Conservation (phyloP, 2,329 filamentous ascomycete genomes). For the Harringtonia lauricola region DNA sequence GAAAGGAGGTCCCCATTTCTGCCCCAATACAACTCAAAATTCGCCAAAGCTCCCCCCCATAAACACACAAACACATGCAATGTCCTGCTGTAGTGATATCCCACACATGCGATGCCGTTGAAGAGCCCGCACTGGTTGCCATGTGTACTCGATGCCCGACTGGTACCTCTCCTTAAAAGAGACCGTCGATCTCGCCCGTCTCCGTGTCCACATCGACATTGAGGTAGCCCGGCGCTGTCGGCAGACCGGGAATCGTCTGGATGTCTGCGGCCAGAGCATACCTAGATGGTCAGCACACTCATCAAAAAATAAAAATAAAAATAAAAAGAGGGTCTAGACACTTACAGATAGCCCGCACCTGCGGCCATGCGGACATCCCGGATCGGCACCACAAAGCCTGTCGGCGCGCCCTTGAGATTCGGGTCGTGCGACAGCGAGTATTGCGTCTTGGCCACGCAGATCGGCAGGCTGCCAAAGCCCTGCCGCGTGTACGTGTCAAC, state of each 20-base stretch:
- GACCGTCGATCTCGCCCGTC: conserved; percentile 76
- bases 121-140: conserved; percentile 7
- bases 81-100: neutral
- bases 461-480: conserved; percentile 84
- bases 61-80: neutral
- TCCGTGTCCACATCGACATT: conserved; percentile 80
- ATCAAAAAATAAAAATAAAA: neutral
- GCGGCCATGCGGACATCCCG: conserved; percentile 89
- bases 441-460: conserved; percentile 97
- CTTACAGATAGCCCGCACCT: conserved; percentile 82
- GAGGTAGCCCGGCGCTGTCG: conserved; percentile 88
- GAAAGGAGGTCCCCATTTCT: conserved; percentile 10
- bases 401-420: conserved; percentile 85
- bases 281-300: conserved; percentile 27
- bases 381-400: conserved; percentile 89
- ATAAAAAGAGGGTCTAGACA: conserved; percentile 12
- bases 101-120: conserved; percentile 10
- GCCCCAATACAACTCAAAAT: neutral
- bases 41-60: neutral
- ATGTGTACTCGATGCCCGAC: neutral
- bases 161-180: conserved; percentile 53
- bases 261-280: conserved; percentile 95
- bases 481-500: conserved; percentile 89
- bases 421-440: conserved; percentile 93
- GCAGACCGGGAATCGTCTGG: conserved; percentile 92